Conservation (phyloP, 1,284 basidiomycete species). For the Baeospora myosura region DNA sequence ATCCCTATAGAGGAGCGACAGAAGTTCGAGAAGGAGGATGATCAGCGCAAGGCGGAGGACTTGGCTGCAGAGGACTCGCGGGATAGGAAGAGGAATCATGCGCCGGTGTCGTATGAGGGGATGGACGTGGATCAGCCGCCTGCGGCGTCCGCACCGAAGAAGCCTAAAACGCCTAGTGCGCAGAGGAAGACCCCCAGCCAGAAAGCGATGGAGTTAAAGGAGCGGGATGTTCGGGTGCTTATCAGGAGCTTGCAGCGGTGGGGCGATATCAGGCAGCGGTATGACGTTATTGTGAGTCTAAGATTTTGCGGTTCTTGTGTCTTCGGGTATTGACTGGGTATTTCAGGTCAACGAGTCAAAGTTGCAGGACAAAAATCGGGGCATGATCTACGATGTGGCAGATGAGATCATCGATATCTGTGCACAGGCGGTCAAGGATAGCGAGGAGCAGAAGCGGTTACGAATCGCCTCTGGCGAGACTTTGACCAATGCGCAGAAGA, state of each 20-base stretch:
- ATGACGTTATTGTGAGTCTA: conserved; percentile 81
- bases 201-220: conserved; percentile 93
- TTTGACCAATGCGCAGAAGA: conserved; percentile 79
- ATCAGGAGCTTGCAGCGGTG: conserved; percentile 94
- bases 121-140: conserved; percentile 79
- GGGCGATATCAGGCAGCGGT: conserved; percentile 94
- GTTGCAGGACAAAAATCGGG: conserved; percentile 89
- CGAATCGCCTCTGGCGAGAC: conserved; percentile 80
- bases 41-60: conserved; percentile 64
- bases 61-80: conserved; percentile 56
- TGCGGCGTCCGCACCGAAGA: conserved; percentile 57
- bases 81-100: conserved; percentile 78
- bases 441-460: conserved; percentile 72
- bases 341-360: conserved; percentile 83
- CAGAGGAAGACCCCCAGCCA: conserved; percentile 80
- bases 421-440: conserved; percentile 77
- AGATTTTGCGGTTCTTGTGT: conserved; percentile 8
- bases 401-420: conserved; percentile 92
- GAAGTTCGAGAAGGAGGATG: conserved; percentile 80
- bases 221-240: conserved; percentile 92
- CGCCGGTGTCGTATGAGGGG: conserved; percentile 83
- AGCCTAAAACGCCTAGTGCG: conserved; percentile 62
- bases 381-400: conserved; percentile 84
- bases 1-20: conserved; percentile 91
- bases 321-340: conserved; percentile 21